A percentile compares a stretch with the other conserved stretches of the same genome.
These are phyloP conservation scores for Suillus fuscotomentosus DNA, from an alignment of 768 basidiomycete species.

Conservation along the genomic window DNA sequence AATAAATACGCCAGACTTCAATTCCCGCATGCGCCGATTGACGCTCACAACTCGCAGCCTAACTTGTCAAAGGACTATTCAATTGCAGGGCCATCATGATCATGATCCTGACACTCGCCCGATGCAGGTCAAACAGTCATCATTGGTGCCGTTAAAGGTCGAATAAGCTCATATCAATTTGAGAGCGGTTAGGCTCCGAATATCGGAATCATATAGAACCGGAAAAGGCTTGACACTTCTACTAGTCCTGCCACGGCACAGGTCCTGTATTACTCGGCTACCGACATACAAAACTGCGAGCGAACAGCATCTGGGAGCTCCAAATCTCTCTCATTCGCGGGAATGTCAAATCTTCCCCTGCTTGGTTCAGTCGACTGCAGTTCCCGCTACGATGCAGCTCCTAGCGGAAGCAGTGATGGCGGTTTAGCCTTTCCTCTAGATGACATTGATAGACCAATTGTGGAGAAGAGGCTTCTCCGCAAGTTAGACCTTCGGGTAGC, in stretches of 20 bases:
- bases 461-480: constrained; percentile 42
- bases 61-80: background rate
- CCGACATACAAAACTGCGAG: background rate
- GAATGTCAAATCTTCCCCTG: background rate
- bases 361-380: background rate
- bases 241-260: background rate
- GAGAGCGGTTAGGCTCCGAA: background rate
- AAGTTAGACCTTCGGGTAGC: constrained; percentile 44
- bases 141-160: too few relatives aligned
- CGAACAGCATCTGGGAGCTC: background rate
- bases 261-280: background rate
- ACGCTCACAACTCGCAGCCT: background rate
- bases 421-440: background rate
- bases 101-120: background rate
- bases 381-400: background rate
- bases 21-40: background rate
- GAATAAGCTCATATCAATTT: background rate
- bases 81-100: too few relatives aligned
- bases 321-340: background rate
- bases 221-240: background rate
- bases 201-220: background rate
- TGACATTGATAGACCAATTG: constrained; percentile 30
- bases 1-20: background rate
- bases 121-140: background rate
- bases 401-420: background rate